Conservation (phyloP, 257 asterid genomes). For the Verbascum thapsus region DNA sequence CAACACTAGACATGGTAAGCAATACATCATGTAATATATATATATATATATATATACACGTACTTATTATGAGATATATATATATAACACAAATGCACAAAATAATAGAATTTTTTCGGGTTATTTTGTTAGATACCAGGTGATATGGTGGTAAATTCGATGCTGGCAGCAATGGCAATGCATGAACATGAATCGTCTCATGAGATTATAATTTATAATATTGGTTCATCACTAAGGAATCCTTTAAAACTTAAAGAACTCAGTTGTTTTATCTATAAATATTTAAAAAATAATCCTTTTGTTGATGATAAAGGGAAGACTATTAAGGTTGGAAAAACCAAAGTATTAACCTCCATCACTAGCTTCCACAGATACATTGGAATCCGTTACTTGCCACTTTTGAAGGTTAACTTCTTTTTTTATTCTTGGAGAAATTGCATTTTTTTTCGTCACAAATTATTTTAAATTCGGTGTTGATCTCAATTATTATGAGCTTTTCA, state of each 20-base stretch:
- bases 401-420: conserved; percentile 18
- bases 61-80: no score
- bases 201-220: conserved; percentile 12
- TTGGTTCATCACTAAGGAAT: conserved; percentile 27
- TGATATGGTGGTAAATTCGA: no score
- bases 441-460: no score
- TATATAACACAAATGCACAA: no score
- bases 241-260: neutral
- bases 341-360: conserved; percentile 6
- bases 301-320: conserved; percentile 17
- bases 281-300: conserved; percentile 22
- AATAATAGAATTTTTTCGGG: no score
- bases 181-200: neutral
- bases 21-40: no score
- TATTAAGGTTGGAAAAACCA: conserved; percentile 10
- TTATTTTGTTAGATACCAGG: no score
- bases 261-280: neutral
- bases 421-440: no score
- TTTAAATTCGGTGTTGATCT: no score
- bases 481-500: no score
- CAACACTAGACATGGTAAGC: no score
- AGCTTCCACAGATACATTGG: conserved; percentile 23
- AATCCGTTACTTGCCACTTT: conserved; percentile 21
- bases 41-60: no score
- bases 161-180: conserved; percentile 6